Evolutionary conservation across 1,284 basidiomycete genomes (phyloP), one percentile per base, ranked within the genome.

Genomic region (Phlebopus sp.): DNA sequence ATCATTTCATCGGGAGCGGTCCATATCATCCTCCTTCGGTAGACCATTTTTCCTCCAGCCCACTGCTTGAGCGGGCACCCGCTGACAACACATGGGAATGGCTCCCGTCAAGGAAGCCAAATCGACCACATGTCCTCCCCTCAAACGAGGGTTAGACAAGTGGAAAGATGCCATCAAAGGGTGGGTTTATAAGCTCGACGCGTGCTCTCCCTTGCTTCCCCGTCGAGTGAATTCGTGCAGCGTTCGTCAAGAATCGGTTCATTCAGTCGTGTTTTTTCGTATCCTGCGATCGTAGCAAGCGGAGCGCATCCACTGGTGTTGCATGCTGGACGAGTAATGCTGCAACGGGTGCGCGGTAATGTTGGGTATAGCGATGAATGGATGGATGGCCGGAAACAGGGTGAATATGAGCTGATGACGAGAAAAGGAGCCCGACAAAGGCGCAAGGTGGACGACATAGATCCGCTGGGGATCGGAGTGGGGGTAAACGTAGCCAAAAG

Each of bases 201-300:
- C 21, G 40, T 47, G 48, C 44, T 41, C 45, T 43, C 46, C 59
- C 59, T 60, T 58, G 59, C 52, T 56, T 51, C 52, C 62, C 56
- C 51, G 54, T 57, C 47, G 56, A 54, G 50, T 57, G 57, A 57
- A 50, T 59, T 69, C 65, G 55, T 68, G 50, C 51, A 59, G 48
- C 55, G 60, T 72, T 77, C 74, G 65, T 78, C 73, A 74, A 76
- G 70, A 76, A 75, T 73, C 66, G 42, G 48, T 66, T 63, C 64
- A 53, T 51, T 68, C 58, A 53, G 55, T 69, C 58, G 55, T 69
- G 59, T 65, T 55, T 50, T 47, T 47, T 70, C 69, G 63, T 72
- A 51, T 60, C 60, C 65, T 66, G 65, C 68, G 67, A 69, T 64
- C 59, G 66, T 67, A 54, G 59, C 61, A 62, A 63, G 54, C 56